A percentile compares a stretch with the other conserved stretches of the same genome.
phyloP scores from a whole-genome alignment of 176 grass and related monocot genomes.

The Juncus inflexus region DNA sequence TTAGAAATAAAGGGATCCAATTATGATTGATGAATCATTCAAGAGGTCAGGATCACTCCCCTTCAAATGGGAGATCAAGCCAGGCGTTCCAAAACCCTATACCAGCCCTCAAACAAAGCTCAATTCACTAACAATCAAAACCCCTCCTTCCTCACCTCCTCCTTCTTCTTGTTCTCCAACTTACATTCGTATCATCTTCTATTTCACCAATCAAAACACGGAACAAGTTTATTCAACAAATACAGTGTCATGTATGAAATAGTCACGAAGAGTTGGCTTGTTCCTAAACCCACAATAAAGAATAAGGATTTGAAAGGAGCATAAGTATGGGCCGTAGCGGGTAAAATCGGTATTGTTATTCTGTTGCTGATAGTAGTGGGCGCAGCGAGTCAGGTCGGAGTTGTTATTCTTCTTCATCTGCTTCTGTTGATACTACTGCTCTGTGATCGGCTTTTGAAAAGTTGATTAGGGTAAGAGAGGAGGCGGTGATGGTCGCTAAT shows the following conservation, averaged over 20 bases:
- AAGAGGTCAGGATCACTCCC: conserved; percentile 60
- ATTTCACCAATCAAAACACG: conserved; percentile 37
- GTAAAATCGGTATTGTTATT: conserved; percentile 8
- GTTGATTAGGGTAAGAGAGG: conserved; percentile 18
- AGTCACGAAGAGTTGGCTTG: conserved; percentile 31
- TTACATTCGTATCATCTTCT: conserved; percentile 14
- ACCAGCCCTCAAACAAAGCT: conserved; percentile 29
- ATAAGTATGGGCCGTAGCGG: conserved; percentile 13
- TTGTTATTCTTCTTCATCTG: conserved; percentile 15
- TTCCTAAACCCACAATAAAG: conserved; percentile 29
- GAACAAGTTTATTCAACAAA: not conserved
- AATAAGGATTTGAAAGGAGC: conserved; percentile 23
- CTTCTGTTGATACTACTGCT: not conserved
- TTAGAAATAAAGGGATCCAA: not conserved
- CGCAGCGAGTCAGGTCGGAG: no score
- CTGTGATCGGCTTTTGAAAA: conserved; percentile 32
- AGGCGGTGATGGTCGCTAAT: conserved; percentile 28
- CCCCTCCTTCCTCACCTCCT: not conserved
- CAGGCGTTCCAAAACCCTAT: conserved; percentile 50
- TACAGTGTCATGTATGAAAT: not conserved
- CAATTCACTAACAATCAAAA: conserved; percentile 46
- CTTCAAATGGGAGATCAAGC: conserved; percentile 88
- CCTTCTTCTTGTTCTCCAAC: conserved; percentile 32
- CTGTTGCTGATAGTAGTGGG: not conserved
- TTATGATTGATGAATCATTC: conserved; percentile 55